Base-by-base conservation (phyloP, 2,329 filamentous ascomycete genomes). In the Trichoderma atroviride region DNA sequence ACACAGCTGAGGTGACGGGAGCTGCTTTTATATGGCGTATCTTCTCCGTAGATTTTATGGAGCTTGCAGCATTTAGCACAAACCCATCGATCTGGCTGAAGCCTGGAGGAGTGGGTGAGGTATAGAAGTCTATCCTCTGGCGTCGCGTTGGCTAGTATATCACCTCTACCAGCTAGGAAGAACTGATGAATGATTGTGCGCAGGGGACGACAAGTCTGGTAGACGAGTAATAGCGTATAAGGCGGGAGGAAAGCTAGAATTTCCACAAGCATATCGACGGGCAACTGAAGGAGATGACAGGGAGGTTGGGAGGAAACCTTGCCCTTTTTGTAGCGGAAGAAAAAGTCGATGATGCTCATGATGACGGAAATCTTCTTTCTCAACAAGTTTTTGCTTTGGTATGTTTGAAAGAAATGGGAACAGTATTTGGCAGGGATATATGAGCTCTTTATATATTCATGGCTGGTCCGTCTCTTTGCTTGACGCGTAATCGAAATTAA, bases 31-130 rank as follows among this genome's bases (percentile, higher is more conserved):
- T 22, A 13, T 16, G 47, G 47, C 22, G n/a, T 63, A 29, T 63
- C 60, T 14, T 5, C 27, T 9, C 5, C 31, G 6, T 24, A 5
- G 27, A 37, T 37, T 5, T 2, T 31, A 63, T 63, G 60, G 13
- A 63, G 60, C n/a, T 63, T 63, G 22, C 19, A 16, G 31, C 60
- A 63, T 63, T 53, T 27, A 31, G 13, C 50, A 53, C 60, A 63
- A 31, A 63, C 47, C 60, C 60, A 63, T 37, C 47, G 60, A 37
- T 53, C 60, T 2, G 31, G 60, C 13, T 53, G 29, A 24, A 47
- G 27, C 31, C 60, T n/a, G n/a, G 60, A 13, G n/a, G 14, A 16
- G 16, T 40, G 60, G 29, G 2, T 37, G 29, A 63, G 60, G 24
- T 63, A 63, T 37, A 37, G 7, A 31, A 63, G 24, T 19, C 40